Evolutionary conservation across 345 rosid genomes (phyloP).

Genomic region (Gynandropsis gynandra): DNA sequence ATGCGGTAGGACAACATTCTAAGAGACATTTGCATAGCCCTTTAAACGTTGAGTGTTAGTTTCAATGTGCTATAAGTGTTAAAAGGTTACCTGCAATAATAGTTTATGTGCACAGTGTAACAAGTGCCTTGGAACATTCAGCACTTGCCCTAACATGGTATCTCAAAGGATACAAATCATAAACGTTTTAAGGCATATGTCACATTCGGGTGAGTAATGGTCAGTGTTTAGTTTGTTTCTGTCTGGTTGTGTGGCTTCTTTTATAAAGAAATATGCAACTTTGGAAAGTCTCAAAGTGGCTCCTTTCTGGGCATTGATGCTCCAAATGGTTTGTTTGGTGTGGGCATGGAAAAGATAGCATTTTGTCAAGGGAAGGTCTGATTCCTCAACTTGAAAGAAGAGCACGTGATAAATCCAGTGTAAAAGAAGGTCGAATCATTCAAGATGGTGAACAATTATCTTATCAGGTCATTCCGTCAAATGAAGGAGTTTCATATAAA

Average conservation of each 20-base stretch:
- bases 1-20: too few relatives aligned
- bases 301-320: too few relatives aligned
- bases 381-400: too few relatives aligned
- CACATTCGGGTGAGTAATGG: slow-evolving; percentile 57
- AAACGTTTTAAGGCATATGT: too few relatives aligned
- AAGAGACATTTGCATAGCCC: too few relatives aligned
- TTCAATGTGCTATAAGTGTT: too few relatives aligned
- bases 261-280: slow-evolving; percentile 51
- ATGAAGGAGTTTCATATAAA: too few relatives aligned
- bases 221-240: not conserved
- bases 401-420: too few relatives aligned
- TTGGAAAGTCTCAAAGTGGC: slow-evolving; percentile 94
- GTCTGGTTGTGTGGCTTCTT: not conserved
- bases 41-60: too few relatives aligned
- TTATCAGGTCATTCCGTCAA: too few relatives aligned
- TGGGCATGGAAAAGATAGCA: slow-evolving; percentile 85
- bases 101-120: slow-evolving; percentile 52
- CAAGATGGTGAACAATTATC: too few relatives aligned
- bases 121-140: slow-evolving; percentile 57
- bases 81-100: slow-evolving; percentile 69
- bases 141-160: slow-evolving; percentile 67
- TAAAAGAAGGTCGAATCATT: too few relatives aligned
- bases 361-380: slow-evolving; percentile 60
- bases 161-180: slow-evolving; percentile 46
- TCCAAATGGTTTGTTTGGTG: slow-evolving; percentile 76